These are phyloP conservation scores for Lanmaoa pseudosensibilis DNA, from an alignment of 768 basidiomycete species.

Conservation along the genomic window DNA sequence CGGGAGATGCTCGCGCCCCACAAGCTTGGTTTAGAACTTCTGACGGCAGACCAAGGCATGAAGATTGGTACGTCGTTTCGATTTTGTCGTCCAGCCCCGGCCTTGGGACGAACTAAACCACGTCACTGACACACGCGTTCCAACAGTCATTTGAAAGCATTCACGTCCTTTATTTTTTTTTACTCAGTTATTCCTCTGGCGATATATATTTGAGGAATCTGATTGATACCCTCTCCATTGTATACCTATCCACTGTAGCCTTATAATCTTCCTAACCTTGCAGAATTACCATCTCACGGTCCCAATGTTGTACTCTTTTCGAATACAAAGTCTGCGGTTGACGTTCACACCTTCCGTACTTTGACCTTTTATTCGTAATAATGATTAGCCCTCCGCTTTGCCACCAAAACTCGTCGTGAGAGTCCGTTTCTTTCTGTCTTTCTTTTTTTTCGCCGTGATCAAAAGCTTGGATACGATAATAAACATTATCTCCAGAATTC, in stretches of 20 bases:
- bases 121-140: conserved; percentile 4
- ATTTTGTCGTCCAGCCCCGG: background rate
- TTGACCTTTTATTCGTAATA: background rate
- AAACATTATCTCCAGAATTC: background rate
- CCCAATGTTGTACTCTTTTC: background rate
- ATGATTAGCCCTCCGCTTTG: no score
- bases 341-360: background rate
- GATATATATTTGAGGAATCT: conserved; percentile 9
- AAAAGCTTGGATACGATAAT: background rate
- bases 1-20: conserved; percentile 56
- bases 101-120: no score
- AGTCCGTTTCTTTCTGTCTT: no score
- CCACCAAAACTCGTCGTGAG: background rate
- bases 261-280: background rate
- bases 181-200: background rate
- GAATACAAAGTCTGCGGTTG: background rate
- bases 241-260: conserved; percentile 43
- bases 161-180: background rate
- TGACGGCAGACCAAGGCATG: conserved; percentile 79
- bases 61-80: conserved; percentile 59
- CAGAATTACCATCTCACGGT: background rate
- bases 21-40: conserved; percentile 68
- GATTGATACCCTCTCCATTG: conserved; percentile 27
- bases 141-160: conserved; percentile 37
- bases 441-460: background rate